Percentiles rank a stretch among this genome's conserved stretches.
These are phyloP conservation scores for Dissophora ornata DNA, from an alignment of 192 early-diverging fungal species.

Conservation along the genomic window DNA sequence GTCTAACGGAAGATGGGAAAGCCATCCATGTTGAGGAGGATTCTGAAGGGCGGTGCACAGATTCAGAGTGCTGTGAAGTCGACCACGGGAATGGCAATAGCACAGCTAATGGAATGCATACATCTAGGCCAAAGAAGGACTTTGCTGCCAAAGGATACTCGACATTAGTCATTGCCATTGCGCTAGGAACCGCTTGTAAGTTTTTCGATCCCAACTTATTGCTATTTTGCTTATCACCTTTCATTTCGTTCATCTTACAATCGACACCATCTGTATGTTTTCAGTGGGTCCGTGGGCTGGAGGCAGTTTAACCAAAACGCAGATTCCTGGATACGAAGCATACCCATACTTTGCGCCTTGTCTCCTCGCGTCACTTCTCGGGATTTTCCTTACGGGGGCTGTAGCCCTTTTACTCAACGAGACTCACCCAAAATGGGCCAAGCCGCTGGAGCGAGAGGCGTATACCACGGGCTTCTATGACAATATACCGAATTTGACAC, in stretches of 20 bases:
- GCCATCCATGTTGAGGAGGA: too few species aligned
- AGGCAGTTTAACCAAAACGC: constrained; percentile 17
- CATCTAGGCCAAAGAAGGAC: constrained; percentile 3
- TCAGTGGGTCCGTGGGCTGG: constrained; percentile 28
- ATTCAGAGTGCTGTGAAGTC: too few species aligned
- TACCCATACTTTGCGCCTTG: constrained; percentile 34
- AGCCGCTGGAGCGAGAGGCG: constrained; percentile 4
- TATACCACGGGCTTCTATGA: neutral
- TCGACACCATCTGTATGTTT: neutral
- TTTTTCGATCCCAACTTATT: neutral
- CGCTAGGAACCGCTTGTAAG: constrained; percentile 25
- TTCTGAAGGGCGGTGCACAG: too few species aligned
- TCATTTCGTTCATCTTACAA: neutral
- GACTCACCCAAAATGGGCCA: constrained; percentile 33
- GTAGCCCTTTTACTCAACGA: constrained; percentile 19
- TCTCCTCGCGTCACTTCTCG: constrained; percentile 14
- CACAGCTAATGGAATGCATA: neutral
- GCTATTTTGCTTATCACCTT: neutral
- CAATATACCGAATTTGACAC: neutral
- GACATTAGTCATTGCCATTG: constrained; percentile 26
- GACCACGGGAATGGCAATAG: neutral
- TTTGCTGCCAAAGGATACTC: constrained; percentile 29
- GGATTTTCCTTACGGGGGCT: constrained; percentile 8
- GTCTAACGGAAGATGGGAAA: too few species aligned
- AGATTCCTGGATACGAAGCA: constrained; percentile 16